A percentile compares a stretch with the other conserved stretches of the same genome.
phyloP scores from a whole-genome alignment of 2,329 filamentous ascomycete species.

The Nothomitra cinnamomea region DNA sequence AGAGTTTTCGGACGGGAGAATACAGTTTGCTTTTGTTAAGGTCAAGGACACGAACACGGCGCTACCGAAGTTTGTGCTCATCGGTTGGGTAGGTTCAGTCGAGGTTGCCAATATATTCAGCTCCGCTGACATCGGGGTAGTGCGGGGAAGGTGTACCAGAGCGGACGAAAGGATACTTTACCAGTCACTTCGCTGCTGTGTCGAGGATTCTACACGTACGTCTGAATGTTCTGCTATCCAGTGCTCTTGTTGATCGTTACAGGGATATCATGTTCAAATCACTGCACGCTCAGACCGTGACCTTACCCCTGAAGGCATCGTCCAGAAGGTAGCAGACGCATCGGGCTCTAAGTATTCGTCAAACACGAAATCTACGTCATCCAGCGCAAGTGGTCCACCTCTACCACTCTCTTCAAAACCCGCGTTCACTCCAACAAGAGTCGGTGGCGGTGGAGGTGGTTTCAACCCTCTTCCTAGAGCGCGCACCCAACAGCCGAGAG shows the following conservation, averaged over 20 bases:
- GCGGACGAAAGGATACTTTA: conserved; percentile 95
- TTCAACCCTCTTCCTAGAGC: conserved; percentile 55
- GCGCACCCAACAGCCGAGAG: conserved; percentile 37
- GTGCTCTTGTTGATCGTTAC: neutral
- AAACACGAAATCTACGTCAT: conserved; percentile 36
- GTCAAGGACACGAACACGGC: conserved; percentile 86
- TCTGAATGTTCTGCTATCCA: conserved; percentile 1
- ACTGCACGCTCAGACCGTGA: conserved; percentile 85
- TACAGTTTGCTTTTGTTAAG: conserved; percentile 94
- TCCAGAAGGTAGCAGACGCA: conserved; percentile 86
- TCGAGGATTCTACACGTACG: conserved; percentile 73
- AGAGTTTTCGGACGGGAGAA: conserved; percentile 89
- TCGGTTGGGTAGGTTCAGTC: conserved; percentile 52
- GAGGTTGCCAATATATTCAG: neutral
- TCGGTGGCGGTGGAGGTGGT: conserved; percentile 31
- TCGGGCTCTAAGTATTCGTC: conserved; percentile 88
- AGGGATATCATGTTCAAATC: conserved; percentile 93
- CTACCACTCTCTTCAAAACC: conserved; percentile 54
- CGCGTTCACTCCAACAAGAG: conserved; percentile 66
- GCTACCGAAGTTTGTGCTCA: conserved; percentile 80
- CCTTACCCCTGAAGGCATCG: conserved; percentile 69
- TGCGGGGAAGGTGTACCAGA: conserved; percentile 97
- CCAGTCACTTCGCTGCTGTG: conserved; percentile 77
- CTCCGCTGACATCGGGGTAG: conserved; percentile 21
- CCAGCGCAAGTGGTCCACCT: conserved; percentile 37